Percentiles rank a stretch among this genome's conserved stretches.
Conservation (phyloP, 495 filamentous ascomycete genomes). For the Choiromyces venosus region DNA sequence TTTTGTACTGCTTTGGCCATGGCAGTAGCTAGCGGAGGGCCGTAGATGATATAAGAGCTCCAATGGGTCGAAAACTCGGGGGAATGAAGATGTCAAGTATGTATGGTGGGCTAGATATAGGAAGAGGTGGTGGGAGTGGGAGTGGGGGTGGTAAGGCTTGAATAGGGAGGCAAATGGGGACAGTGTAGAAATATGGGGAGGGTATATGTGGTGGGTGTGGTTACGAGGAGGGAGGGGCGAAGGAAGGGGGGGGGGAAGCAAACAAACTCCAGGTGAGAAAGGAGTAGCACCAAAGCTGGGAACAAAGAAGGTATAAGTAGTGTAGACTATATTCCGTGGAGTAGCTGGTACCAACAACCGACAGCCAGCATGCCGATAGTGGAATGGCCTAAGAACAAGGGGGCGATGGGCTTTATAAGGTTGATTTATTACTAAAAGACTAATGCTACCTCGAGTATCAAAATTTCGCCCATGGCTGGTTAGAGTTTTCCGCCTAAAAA, state of each 20-base stretch:
- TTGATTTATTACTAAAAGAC: neutral
- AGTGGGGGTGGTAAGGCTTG: neutral
- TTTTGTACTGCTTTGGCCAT: neutral
- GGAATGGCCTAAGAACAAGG: neutral
- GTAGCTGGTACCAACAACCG: no score
- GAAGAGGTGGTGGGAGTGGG: neutral
- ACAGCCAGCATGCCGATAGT: neutral
- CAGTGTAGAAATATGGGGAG: neutral
- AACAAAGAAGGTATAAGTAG: no score
- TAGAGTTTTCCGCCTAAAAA: neutral
- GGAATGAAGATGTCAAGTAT: neutral
- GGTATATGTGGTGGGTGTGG: neutral
- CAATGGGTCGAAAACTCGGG: neutral
- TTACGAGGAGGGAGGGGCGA: neutral
- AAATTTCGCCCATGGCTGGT: no score
- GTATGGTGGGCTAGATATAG: neutral
- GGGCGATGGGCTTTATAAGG: neutral
- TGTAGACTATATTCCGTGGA: no score
- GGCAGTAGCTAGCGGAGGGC: neutral
- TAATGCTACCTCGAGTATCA: no score
- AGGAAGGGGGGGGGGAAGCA: neutral
- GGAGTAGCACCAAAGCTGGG: no score
- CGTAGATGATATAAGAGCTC: neutral
- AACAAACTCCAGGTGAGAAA: neutral
- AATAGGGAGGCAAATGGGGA: neutral